These are phyloP conservation scores for Calocera cornea DNA, from an alignment of 768 basidiomycete genomes.

Conservation along the genomic window DNA sequence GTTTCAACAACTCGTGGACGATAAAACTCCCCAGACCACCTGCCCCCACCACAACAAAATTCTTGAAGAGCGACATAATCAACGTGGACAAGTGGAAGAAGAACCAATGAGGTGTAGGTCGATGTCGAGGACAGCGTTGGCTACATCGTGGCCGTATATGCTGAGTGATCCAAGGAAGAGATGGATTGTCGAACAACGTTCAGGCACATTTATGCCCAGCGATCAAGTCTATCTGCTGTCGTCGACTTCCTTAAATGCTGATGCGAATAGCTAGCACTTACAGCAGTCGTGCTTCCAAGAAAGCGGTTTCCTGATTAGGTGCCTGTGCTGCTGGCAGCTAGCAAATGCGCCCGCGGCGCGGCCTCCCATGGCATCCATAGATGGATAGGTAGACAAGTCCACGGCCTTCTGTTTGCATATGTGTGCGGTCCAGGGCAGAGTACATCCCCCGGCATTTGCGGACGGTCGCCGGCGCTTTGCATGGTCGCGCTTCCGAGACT, in stretches of 20 bases:
- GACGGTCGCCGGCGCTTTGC: too few relatives aligned
- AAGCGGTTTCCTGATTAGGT: too few relatives aligned
- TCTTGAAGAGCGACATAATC: background rate
- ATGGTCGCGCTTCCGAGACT: too few relatives aligned
- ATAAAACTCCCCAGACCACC: constrained; percentile 9
- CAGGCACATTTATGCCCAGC: background rate
- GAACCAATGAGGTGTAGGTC: background rate
- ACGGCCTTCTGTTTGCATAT: too few relatives aligned
- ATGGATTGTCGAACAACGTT: background rate
- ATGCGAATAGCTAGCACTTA: too few relatives aligned
- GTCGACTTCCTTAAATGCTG: background rate
- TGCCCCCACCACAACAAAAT: constrained; percentile 9
- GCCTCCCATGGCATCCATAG: too few relatives aligned
- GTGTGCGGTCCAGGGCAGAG: too few relatives aligned
- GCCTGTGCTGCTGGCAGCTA: too few relatives aligned
- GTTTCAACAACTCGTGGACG: constrained; percentile 8
- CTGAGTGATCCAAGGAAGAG: background rate
- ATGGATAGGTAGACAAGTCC: too few relatives aligned
- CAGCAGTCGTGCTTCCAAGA: too few relatives aligned
- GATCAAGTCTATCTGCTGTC: background rate
- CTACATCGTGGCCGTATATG: background rate
- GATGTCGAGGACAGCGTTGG: background rate
- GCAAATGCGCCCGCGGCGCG: too few relatives aligned
- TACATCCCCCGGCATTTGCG: too few relatives aligned
- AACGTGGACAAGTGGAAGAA: background rate